Conservation (phyloP, 2,329 filamentous ascomycete species). For the Thermothelomyces thermophilus region DNA sequence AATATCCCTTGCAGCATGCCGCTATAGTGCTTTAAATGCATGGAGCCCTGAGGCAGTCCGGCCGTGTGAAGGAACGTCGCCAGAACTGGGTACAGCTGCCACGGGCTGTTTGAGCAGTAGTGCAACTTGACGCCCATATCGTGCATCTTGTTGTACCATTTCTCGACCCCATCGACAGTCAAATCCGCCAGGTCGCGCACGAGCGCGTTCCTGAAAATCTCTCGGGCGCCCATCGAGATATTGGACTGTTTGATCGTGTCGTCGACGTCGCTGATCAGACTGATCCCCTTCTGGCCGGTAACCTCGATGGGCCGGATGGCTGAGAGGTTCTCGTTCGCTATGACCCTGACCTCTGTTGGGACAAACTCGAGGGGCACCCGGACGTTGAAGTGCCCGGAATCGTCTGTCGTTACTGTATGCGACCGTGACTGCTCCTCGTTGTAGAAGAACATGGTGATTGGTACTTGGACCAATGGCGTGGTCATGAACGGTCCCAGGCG, state of each 20-base stretch:
- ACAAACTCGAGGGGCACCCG: conserved; percentile 80
- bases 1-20: conserved; percentile 98
- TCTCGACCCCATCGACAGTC: conserved; percentile 76
- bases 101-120: conserved; percentile 98
- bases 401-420: conserved; percentile 76
- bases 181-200: conserved; percentile 77
- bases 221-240: conserved; percentile 76
- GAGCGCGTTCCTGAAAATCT: conserved; percentile 96
- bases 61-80: conserved; percentile 77
- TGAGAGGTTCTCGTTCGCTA: conserved; percentile 80
- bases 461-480: conserved; percentile 66
- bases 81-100: conserved; percentile 91
- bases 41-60: conserved; percentile 76
- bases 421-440: conserved; percentile 78
- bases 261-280: conserved; percentile 94
- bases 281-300: conserved; percentile 73
- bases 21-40: conserved; percentile 92
- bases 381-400: conserved; percentile 79
- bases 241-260: conserved; percentile 96
- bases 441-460: conserved; percentile 93
- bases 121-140: conserved; percentile 81
- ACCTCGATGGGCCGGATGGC: conserved; percentile 71
- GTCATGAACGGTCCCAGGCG: conserved; percentile 85
- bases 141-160: conserved; percentile 79
- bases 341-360: conserved; percentile 79